Evolutionary conservation across 2,329 filamentous ascomycete species (phyloP), one percentile per base, ranked within the genome.

Genomic region (Fusarium multiceps): DNA sequence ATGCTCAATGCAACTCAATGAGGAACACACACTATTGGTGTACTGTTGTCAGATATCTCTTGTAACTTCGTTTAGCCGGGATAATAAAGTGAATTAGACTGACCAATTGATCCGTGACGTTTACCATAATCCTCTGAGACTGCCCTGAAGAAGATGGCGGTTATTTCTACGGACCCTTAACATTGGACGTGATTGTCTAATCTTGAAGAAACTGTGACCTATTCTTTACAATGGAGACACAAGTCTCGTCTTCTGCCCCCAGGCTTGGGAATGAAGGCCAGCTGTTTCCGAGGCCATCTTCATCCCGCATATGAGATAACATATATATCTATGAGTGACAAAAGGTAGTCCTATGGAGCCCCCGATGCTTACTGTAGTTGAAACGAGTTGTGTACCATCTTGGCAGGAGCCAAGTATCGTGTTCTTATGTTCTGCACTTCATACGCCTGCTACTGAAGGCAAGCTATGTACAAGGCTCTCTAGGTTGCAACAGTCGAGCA

Each of bases 151-250:
- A 34, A 51, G 23, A 25, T n/a, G 20, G 2, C 14, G n/a, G 3
- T 8, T 13, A 12, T 7, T 21, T 7, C 20, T 3, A 6, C 8
- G 4, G 4, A 20, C 4, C 7, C 2, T 8, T 7, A 7, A 8
- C 18, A 21, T 8, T 27, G 16, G 4, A 25, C 2, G 12, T 9
- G 1, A 1, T 3, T 4, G 2, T 11, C 3, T 7, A 25, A 6
- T 37, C 2, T n/a, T 10, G 6, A 18, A 14, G 45, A 32, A 11
- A 16, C 16, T 9, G 7, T 7, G 18, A 8, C 6, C n/a, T 12
- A 7, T 30, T 12, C 4, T 21, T 34, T 3, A 25, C 8, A 25
- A 16, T 25, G 0, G 27, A 20, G 25, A 14, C 18, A n/a, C 6
- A 18, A 21, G 3, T 20, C 0, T 14, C 0, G 25, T 47, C 25